Evolutionary conservation across 768 basidiomycete genomes (phyloP).

Genomic region (Amanita thiersii): DNA sequence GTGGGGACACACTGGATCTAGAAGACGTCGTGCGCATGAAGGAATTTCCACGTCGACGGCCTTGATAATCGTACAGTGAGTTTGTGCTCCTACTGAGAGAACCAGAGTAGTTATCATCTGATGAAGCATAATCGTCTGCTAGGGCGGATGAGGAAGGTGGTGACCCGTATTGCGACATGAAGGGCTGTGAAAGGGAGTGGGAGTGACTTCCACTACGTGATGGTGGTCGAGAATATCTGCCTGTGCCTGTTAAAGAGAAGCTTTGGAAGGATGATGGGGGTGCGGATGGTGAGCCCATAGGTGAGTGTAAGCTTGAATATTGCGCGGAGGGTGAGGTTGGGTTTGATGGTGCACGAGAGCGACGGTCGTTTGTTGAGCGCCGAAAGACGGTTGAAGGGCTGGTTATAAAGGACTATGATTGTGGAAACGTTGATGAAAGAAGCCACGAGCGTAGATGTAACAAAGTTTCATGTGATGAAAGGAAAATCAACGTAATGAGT

Average conservation of each 20-base stretch:
- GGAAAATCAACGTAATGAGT: constrained; percentile 5
- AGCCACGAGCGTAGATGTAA: too few relatives aligned
- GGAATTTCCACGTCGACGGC: constrained; percentile 21
- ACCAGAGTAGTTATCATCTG: constrained; percentile 28
- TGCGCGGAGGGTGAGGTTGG: constrained; percentile 47
- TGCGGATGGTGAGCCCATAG: constrained; percentile 34
- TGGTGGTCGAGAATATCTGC: constrained; percentile 44
- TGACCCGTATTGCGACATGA: constrained; percentile 6
- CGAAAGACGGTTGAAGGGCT: constrained; percentile 37
- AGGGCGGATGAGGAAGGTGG: constrained; percentile 14
- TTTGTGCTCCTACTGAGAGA: constrained; percentile 11
- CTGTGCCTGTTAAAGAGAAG: neutral
- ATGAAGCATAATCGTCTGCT: constrained; percentile 33
- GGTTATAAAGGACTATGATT: constrained; percentile 31
- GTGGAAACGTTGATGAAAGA: too few relatives aligned
- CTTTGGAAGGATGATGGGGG: constrained; percentile 13
- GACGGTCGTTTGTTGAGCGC: too few relatives aligned
- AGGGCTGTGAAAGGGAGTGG: constrained; percentile 16
- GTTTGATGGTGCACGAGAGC: constrained; percentile 64
- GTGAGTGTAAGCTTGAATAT: constrained; percentile 20
- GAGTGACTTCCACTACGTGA: constrained; percentile 55
- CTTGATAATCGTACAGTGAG: constrained; percentile 27
- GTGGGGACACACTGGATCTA: constrained; percentile 4
- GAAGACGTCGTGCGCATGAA: constrained; percentile 12
- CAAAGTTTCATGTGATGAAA: neutral